phyloP scores from a whole-genome alignment of 2,329 filamentous ascomycete species.

The Trichocomaceae sp. region DNA sequence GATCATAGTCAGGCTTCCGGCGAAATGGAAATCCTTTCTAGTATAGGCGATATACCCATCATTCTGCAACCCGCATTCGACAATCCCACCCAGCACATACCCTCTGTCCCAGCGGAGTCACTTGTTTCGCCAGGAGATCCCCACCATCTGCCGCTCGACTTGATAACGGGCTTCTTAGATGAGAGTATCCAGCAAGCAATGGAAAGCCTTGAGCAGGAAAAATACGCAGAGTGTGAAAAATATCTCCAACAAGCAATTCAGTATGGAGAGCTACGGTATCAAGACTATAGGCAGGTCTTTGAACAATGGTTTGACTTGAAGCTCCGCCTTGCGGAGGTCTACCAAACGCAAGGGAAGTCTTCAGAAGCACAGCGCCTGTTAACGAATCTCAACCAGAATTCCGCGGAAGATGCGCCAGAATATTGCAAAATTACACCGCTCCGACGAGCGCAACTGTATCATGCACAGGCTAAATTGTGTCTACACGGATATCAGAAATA shows the following conservation, averaged over 20 bases:
- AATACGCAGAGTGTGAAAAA: conserved; percentile 5
- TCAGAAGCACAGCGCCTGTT: background rate
- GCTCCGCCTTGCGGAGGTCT: conserved; percentile 7
- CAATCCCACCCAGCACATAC: no score
- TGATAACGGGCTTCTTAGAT: conserved; percentile 4
- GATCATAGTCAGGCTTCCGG: background rate
- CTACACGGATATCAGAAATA: background rate
- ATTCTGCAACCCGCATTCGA: background rate
- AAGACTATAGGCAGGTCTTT: conserved; percentile 4
- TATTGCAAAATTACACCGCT: background rate
- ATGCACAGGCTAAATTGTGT: background rate
- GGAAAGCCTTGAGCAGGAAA: background rate
- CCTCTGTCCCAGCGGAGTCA: background rate
- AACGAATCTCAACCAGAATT: background rate
- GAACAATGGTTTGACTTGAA: conserved; percentile 11
- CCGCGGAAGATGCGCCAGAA: background rate
- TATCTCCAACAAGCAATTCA: conserved; percentile 8
- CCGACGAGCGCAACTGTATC: background rate
- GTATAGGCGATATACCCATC: background rate
- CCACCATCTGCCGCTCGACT: background rate
- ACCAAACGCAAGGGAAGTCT: background rate
- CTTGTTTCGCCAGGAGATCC: background rate
- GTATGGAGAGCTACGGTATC: conserved; percentile 1
- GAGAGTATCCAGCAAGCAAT: conserved; percentile 1
- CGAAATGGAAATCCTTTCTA: background rate